Percentiles rank a stretch among this genome's conserved stretches.
Conservation (phyloP, 2,329 filamentous ascomycete genomes). For the Penicillium sp. region DNA sequence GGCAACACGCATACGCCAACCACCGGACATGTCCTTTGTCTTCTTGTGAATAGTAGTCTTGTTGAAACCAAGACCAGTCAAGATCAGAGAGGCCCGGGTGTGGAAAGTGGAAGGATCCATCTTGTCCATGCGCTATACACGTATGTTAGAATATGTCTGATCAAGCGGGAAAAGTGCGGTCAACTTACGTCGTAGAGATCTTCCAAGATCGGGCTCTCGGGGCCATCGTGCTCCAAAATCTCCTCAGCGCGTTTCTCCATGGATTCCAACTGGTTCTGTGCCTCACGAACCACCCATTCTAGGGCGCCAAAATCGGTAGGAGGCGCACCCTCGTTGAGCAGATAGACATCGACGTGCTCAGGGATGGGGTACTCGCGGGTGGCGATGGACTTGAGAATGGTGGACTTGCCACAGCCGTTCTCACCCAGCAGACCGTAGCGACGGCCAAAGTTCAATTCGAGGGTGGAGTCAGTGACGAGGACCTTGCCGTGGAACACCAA, state of each 20-base stretch:
- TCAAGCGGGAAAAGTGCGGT: not conserved
- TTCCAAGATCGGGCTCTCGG: constrained; percentile 82
- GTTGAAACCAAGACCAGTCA: constrained; percentile 99
- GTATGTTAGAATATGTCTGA: constrained; percentile 18
- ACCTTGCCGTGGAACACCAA: constrained; percentile 98
- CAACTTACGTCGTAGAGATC: constrained; percentile 85
- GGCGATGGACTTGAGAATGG: constrained; percentile 90
- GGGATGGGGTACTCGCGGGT: constrained; percentile 93
- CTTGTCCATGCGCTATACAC: constrained; percentile 78
- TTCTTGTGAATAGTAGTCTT: constrained; percentile 97
- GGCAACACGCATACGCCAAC: constrained; percentile 99
- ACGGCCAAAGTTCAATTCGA: constrained; percentile 88
- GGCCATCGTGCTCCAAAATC: constrained; percentile 84
- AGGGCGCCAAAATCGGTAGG: constrained; percentile 82
- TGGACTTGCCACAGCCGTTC: constrained; percentile 99
- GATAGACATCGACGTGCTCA: constrained; percentile 95
- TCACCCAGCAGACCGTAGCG: constrained; percentile 93
- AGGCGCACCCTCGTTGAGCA: constrained; percentile 93
- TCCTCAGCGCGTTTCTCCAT: constrained; percentile 85
- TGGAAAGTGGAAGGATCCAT: constrained; percentile 98
- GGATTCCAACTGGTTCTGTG: constrained; percentile 83
- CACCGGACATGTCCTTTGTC: constrained; percentile 99
- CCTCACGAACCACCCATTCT: constrained; percentile 95
- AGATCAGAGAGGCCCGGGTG: constrained; percentile 89
- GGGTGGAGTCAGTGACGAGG: constrained; percentile 84